phyloP scores from a whole-genome alignment of 73 alveolate genomes.

The Diophrys sp. region DNA sequence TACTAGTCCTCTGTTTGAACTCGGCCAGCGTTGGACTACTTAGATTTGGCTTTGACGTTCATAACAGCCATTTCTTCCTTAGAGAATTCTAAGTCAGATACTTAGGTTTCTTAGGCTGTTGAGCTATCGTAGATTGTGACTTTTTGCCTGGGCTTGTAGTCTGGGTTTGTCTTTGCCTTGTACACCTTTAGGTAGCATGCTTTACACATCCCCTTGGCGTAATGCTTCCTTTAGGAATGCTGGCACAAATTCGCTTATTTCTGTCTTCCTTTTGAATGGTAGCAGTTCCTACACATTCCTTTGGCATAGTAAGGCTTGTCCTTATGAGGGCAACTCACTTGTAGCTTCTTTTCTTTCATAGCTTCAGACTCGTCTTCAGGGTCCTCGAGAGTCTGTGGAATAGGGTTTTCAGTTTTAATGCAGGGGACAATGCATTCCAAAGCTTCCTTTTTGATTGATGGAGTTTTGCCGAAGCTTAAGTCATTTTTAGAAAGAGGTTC shows the following conservation, averaged over 20 bases:
- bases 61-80: not conserved
- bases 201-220: constrained; percentile 80
- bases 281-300: constrained; percentile 86
- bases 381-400: too few relatives aligned
- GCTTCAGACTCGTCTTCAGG: not conserved
- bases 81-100: not conserved
- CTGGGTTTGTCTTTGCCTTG: constrained; percentile 17
- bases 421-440: too few relatives aligned
- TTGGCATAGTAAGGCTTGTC: constrained; percentile 77
- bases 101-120: not conserved
- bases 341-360: not conserved
- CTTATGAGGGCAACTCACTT: constrained; percentile 38
- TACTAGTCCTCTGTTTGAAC: not conserved
- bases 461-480: not conserved
- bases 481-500: not conserved
- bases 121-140: not conserved
- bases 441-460: not conserved
- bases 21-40: not conserved
- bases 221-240: constrained; percentile 68
- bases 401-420: not conserved
- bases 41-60: not conserved
- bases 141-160: not conserved
- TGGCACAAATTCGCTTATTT: constrained; percentile 73
- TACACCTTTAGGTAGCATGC: constrained; percentile 57
- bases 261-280: constrained; percentile 67